Evolutionary conservation across 306 rosid genomes (phyloP), one percentile per base, ranked within the genome.

Genomic region (Quercus rubra): DNA sequence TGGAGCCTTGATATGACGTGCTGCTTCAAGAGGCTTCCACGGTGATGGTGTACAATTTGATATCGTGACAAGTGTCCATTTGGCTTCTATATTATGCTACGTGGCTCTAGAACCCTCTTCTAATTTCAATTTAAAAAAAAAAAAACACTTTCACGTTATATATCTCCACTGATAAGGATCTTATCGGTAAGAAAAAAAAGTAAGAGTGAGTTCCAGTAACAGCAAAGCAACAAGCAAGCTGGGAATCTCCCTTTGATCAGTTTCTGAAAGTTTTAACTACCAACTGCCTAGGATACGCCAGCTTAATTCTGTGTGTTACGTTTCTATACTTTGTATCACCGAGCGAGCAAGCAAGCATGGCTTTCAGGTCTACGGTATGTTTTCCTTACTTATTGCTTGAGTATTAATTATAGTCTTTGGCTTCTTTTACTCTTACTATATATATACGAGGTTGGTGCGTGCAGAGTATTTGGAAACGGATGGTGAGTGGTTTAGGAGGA

Each of bases 351-450:
- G 46, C 11, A 38, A 38, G 73, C 81, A 87, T 88, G 94, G 80
- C 87, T 63, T 78, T 82, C 55, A 81, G 83, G 80, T 84, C 86
- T 21, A 70, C 76, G 92, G 93, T 91, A 80, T 5, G 77, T 73
- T 19, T 1, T 18, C 35, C 12, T 31, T 23, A 31, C 64, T 43
- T 35, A 3, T 5, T 46, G 5, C 28, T 54, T 10, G 4, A 7
- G 28, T 49, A 20, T 33, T 27, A 61, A 5, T 52, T 28, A 46
- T 51, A 11, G 15, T 3, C 21, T 25, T 15, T 19, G 15, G 8
- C 11, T 8, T 59, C n/a, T 49, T 23, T 8, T 1, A 46, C 49
- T 62, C 21, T 58, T 1, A 10, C 13, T 27, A 11, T 5, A 7
- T 3, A n/a, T 41, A 10, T 64, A 19, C 2, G 23, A 13, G 5